Base-by-base conservation (phyloP, 306 rosid species). In the Cicer chorassanicum region DNA sequence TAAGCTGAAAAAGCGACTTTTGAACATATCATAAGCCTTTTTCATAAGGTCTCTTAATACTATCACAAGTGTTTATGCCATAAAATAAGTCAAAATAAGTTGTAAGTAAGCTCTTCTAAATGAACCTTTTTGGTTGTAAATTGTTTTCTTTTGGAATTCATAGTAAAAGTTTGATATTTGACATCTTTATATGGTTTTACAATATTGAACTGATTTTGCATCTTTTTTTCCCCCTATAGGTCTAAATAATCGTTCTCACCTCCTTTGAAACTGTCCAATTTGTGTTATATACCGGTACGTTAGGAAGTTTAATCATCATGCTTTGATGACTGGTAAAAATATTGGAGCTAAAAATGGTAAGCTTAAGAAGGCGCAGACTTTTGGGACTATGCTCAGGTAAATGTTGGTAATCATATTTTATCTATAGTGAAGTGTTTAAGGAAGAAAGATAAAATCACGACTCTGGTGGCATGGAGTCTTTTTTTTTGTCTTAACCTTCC, bases 351-450 rank as follows among this genome's bases (percentile, higher is more conserved):
- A 82, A 62, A 53, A 91, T 94, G 97, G 98, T 94, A 82, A 94
- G 98, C 88, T 86, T 94, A 84, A 86, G 98, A 86, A 90, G 97
- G 83, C 96, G 97, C 75, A 91, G 91, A 82, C 96, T 94, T 70
- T 82, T 91, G 90, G 96, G 95, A 79, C 85, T 91, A 44, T 91
- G 90, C 84, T 79, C 96, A 42, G 96, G 98, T 94, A 83, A 86
- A 45, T 10, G 70, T 73, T 16, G 55, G 43, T 76, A 64, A 46
- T 75, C 14, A 46, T 24, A 15, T 36, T 63, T 50, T 51, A 19
- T 61, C 66, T 9, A 21, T 45, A 46, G 50, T 66, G 14, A 48
- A 39, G 5, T 42, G n/a, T 59, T 12, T 12, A 42, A 41, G 48
- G 18, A 64, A 56, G 63, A 56, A 45, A 68, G 41, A 36, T 13